A percentile compares a stretch with the other conserved stretches of the same genome.
These are phyloP conservation scores for Aspergillus tanneri DNA, from an alignment of 2,329 filamentous ascomycete genomes.

Conservation along the genomic window DNA sequence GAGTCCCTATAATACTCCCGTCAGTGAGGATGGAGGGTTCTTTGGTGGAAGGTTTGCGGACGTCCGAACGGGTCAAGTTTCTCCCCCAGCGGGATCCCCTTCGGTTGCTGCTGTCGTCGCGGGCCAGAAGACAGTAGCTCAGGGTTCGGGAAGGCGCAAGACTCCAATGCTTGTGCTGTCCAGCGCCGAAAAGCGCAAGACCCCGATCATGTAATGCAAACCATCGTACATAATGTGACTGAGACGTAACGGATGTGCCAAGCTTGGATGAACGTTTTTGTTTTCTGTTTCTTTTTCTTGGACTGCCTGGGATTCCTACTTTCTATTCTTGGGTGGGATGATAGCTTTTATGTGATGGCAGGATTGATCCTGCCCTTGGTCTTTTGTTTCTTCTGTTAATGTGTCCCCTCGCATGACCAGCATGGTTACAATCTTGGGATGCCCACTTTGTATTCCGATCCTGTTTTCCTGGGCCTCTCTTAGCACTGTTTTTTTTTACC, in stretches of 20 bases:
- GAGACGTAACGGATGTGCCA: conserved; percentile 30
- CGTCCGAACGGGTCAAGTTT: conserved; percentile 42
- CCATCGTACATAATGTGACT: conserved; percentile 35
- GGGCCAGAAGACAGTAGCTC: conserved; percentile 57
- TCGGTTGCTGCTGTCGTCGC: conserved; percentile 44
- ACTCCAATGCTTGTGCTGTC: conserved; percentile 84
- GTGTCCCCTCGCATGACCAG: conserved; percentile 8
- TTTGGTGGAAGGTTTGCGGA: conserved; percentile 58
- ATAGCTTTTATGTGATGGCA: conserved; percentile 8
- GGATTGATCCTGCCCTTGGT: conserved; percentile 1
- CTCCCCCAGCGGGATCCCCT: conserved; percentile 33
- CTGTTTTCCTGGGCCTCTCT: conserved; percentile 1
- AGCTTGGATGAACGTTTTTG: conserved; percentile 28
- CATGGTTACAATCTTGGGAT: conserved; percentile 9
- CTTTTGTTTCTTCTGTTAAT: conserved; percentile 4
- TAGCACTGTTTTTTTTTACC: conserved; percentile 5
- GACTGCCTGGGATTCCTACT: not conserved
- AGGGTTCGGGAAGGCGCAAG: conserved; percentile 67
- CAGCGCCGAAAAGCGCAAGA: conserved; percentile 87
- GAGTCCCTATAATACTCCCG: conserved; percentile 60
- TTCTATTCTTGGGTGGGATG: conserved; percentile 5
- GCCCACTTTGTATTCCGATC: not conserved
- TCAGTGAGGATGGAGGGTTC: conserved; percentile 59
- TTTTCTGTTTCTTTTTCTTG: conserved; percentile 9
- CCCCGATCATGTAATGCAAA: conserved; percentile 56